Conservation (phyloP, 345 rosid species). For the Brassica rapa region DNA sequence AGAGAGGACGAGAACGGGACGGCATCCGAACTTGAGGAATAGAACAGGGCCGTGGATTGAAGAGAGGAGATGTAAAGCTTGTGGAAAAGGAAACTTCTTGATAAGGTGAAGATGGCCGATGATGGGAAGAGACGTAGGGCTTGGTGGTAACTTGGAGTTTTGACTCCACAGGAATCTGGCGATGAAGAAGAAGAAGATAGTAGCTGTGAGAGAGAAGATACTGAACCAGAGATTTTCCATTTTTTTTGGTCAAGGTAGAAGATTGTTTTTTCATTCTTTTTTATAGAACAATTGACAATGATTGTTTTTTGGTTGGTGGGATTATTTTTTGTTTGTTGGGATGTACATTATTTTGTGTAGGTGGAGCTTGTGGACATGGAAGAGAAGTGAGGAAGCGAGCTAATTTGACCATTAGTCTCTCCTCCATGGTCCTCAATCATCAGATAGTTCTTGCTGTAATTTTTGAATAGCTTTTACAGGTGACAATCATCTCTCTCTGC, state of each 20-base stretch:
- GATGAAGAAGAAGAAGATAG: background rate
- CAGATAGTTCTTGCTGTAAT: conserved; percentile 59
- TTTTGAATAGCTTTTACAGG: conserved; percentile 47
- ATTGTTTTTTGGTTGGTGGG: too few relatives aligned
- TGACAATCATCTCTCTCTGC: conserved; percentile 30
- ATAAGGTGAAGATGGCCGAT: conserved; percentile 58
- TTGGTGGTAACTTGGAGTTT: conserved; percentile 42
- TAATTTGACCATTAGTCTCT: conserved; percentile 60
- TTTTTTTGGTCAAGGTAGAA: background rate
- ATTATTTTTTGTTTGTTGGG: too few relatives aligned
- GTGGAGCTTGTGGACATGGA: conserved; percentile 92
- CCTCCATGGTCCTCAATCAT: conserved; percentile 88
- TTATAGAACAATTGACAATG: background rate
- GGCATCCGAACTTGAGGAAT: conserved; percentile 50
- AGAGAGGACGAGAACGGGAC: conserved; percentile 44
- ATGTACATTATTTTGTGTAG: conserved; percentile 64
- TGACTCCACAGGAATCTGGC: background rate
- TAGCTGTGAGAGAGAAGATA: conserved; percentile 9
- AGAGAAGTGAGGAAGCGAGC: conserved; percentile 60
- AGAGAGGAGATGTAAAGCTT: conserved; percentile 42
- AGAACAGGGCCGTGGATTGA: conserved; percentile 47
- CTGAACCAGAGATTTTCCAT: conserved; percentile 29
- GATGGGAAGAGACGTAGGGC: conserved; percentile 50
- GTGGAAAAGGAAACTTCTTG: conserved; percentile 46
- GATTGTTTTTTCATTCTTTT: background rate